Evolutionary conservation across 2,329 filamentous ascomycete species (phyloP).

Genomic region (Metarhizium anisopliae): DNA sequence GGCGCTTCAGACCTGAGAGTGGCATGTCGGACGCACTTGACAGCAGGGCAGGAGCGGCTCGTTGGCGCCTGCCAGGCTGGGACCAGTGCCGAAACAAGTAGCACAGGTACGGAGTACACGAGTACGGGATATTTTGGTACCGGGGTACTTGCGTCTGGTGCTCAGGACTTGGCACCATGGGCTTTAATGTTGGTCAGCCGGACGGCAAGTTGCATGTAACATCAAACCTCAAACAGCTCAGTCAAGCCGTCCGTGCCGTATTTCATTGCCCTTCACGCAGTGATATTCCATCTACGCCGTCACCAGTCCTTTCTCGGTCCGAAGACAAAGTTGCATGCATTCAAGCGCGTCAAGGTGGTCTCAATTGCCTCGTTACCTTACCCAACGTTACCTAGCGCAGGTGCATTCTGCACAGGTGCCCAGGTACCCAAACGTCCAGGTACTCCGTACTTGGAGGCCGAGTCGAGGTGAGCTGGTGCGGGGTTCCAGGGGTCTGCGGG

Average conservation of each 20-base stretch:
- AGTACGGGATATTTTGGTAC: not conserved
- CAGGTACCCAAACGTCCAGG: not conserved
- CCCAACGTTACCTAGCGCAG: not conserved
- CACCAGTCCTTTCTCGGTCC: not conserved
- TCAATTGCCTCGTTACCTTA: not conserved
- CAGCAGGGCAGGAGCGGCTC: not conserved
- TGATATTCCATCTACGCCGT: not conserved
- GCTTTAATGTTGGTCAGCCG: too few species aligned
- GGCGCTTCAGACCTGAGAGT: too few species aligned
- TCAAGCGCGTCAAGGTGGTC: not conserved
- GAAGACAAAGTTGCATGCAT: not conserved
- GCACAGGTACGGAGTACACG: not conserved
- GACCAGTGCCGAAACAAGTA: not conserved
- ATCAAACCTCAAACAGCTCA: not conserved
- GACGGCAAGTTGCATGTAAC: not conserved
- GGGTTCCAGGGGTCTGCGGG: slow-evolving; percentile 5
- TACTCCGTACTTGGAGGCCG: not conserved
- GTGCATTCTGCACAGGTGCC: not conserved
- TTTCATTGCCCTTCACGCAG: not conserved
- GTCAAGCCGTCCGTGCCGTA: not conserved
- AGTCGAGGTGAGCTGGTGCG: slow-evolving; percentile 4
- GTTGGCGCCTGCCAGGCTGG: not conserved
- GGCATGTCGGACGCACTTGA: too few species aligned
- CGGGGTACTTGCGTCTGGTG: not conserved
- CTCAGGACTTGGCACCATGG: too few species aligned